phyloP scores from a whole-genome alignment of 2,329 filamentous ascomycete genomes.

The Dothistroma septosporum region DNA sequence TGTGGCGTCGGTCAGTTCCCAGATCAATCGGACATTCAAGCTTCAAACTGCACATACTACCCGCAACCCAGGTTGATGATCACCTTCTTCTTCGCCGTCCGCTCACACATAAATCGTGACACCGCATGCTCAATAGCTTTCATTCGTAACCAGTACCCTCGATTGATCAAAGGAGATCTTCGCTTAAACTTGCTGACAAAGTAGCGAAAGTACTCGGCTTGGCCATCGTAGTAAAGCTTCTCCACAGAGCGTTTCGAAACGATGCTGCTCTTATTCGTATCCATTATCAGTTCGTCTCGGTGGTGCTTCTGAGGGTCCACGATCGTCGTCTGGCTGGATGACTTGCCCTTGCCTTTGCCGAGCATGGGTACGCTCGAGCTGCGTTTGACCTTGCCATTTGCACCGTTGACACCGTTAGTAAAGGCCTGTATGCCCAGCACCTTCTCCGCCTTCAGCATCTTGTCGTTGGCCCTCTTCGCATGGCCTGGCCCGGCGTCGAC shows the following conservation, averaged over 20 bases:
- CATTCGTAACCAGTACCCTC: slow-evolving; percentile 83
- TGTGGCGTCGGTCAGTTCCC: slow-evolving; percentile 38
- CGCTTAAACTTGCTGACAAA: slow-evolving; percentile 82
- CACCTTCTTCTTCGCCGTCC: slow-evolving; percentile 59
- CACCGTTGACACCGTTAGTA: not conserved
- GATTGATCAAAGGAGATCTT: slow-evolving; percentile 82
- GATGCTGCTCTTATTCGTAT: slow-evolving; percentile 85
- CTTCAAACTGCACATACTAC: slow-evolving; percentile 55
- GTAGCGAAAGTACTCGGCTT: slow-evolving; percentile 79
- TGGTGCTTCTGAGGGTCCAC: slow-evolving; percentile 26
- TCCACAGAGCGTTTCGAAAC: slow-evolving; percentile 93
- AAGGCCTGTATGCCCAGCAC: slow-evolving; percentile 10
- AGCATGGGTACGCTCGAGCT: slow-evolving; percentile 21
- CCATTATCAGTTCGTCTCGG: slow-evolving; percentile 38
- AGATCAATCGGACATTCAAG: not conserved
- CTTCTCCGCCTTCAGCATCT: slow-evolving; percentile 24
- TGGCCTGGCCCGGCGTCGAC: not conserved
- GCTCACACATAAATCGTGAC: slow-evolving; percentile 63
- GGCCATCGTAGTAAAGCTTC: slow-evolving; percentile 70
- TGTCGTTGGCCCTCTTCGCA: slow-evolving; percentile 18
- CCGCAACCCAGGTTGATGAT: slow-evolving; percentile 85
- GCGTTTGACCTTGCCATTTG: slow-evolving; percentile 11
- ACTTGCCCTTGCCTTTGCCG: not conserved
- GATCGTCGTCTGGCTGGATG: slow-evolving; percentile 8
- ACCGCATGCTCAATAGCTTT: slow-evolving; percentile 74